Conservation (phyloP, 2,329 filamentous ascomycete genomes). For the Curvularia hawaiiensis region DNA sequence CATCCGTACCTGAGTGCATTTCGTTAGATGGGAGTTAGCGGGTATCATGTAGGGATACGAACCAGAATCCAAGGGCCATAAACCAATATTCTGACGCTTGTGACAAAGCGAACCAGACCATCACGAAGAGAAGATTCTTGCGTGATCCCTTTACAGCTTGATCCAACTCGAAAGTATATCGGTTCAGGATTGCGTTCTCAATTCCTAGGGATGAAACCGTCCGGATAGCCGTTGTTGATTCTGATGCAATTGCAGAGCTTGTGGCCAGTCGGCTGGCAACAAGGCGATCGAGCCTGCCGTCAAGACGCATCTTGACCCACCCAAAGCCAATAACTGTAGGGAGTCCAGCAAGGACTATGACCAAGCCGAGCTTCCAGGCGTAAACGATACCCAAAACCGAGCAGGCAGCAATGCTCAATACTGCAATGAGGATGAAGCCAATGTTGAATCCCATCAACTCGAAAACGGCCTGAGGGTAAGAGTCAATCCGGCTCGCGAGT, state of each 20-base stretch:
- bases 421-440: conserved; percentile 15
- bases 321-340: conserved; percentile 15
- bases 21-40: neutral
- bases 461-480: conserved; percentile 54
- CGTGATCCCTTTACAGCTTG: conserved; percentile 32
- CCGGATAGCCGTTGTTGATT: conserved; percentile 64
- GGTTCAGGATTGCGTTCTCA: conserved; percentile 60
- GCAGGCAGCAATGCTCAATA: conserved; percentile 14
- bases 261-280: conserved; percentile 70
- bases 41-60: neutral
- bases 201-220: conserved; percentile 88
- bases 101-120: conserved; percentile 74
- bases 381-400: conserved; percentile 19
- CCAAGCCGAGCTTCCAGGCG: conserved; percentile 23
- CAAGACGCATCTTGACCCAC: conserved; percentile 84
- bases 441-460: conserved; percentile 25
- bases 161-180: conserved; percentile 73
- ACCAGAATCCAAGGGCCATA: conserved; percentile 82
- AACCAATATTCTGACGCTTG: conserved; percentile 83
- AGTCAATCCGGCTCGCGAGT: conserved; percentile 63
- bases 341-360: conserved; percentile 10
- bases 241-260: conserved; percentile 62
- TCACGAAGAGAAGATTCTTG: conserved; percentile 16
- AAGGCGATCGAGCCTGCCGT: conserved; percentile 11
- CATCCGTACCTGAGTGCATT: conserved; percentile 20